Percentiles rank a stretch among this genome's conserved stretches.
Evolutionary conservation across 345 rosid species (phyloP).

Genomic region (Kernera saxatilis): DNA sequence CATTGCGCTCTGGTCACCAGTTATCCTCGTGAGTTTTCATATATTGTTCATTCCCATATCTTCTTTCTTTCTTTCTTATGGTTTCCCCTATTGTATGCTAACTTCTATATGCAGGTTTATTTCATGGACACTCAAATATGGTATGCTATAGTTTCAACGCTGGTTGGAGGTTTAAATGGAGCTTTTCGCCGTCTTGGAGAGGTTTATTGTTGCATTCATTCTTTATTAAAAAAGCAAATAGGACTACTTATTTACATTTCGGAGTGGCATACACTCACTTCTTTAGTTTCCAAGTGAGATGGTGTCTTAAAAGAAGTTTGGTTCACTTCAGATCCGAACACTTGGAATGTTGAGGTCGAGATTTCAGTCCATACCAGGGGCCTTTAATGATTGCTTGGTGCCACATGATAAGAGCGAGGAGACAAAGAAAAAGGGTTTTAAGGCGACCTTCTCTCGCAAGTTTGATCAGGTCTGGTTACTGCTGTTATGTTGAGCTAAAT

Average conservation of each 20-base stretch:
- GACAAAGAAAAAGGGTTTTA: slow-evolving; percentile 39
- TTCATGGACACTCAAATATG: slow-evolving; percentile 63
- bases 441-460: slow-evolving; percentile 39
- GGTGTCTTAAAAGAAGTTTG: neutral
- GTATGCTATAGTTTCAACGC: slow-evolving; percentile 54
- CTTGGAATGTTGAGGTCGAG: slow-evolving; percentile 54
- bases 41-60: slow-evolving; percentile 5
- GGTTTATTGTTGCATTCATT: slow-evolving; percentile 26
- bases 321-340: slow-evolving; percentile 46
- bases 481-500: slow-evolving; percentile 3
- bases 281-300: slow-evolving; percentile 17
- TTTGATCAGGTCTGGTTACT: slow-evolving; percentile 34
- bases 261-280: slow-evolving; percentile 2
- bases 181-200: slow-evolving; percentile 62
- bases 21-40: slow-evolving; percentile 50
- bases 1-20: slow-evolving; percentile 50
- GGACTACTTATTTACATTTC: neutral
- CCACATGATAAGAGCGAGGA: slow-evolving; percentile 40
- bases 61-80: slow-evolving; percentile 2
- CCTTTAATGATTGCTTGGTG: slow-evolving; percentile 43
- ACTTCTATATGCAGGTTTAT: slow-evolving; percentile 38
- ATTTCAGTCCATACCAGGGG: slow-evolving; percentile 49
- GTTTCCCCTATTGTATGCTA: slow-evolving; percentile 2
- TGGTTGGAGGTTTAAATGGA: slow-evolving; percentile 53
- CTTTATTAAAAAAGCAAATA: neutral